Conservation (phyloP, 2,329 filamentous ascomycete genomes). For the Pseudogymnoascus sp. region DNA sequence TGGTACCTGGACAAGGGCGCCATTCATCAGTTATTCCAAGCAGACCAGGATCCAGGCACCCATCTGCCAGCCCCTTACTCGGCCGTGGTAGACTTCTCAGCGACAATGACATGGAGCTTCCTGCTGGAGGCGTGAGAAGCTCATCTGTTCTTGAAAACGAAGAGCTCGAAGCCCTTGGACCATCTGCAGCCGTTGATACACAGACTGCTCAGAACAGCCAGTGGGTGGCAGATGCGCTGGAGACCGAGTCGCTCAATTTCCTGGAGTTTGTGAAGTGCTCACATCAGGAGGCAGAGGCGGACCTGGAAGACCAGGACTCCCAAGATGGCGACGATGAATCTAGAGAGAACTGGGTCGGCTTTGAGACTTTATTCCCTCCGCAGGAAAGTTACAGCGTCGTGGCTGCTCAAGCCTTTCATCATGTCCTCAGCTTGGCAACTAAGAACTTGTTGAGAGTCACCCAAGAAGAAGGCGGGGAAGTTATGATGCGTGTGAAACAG, state of each 20-base stretch:
- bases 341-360: conserved; percentile 46
- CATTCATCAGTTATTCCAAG: conserved; percentile 23
- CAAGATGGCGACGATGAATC: conserved; percentile 17
- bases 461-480: conserved; percentile 40
- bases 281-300: conserved; percentile 30
- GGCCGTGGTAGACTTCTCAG: conserved; percentile 35
- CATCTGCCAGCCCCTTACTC: conserved; percentile 55
- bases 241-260: conserved; percentile 57
- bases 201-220: conserved; percentile 41
- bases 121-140: conserved; percentile 14
- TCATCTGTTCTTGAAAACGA: conserved; percentile 20
- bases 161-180: conserved; percentile 39
- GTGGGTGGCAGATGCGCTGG: conserved; percentile 46
- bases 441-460: conserved; percentile 56
- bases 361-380: conserved; percentile 63
- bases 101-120: conserved; percentile 21
- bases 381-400: conserved; percentile 44
- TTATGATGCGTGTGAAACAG: conserved; percentile 21
- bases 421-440: conserved; percentile 64
- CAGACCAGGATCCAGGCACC: conserved; percentile 44
- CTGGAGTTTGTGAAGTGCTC: conserved; percentile 49
- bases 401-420: conserved; percentile 69
- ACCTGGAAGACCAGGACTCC: conserved; percentile 25
- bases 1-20: conserved; percentile 33
- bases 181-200: conserved; percentile 37